These are phyloP conservation scores for Misopates orontium DNA, from an alignment of 257 asterid genomes.

Conservation along the genomic window DNA sequence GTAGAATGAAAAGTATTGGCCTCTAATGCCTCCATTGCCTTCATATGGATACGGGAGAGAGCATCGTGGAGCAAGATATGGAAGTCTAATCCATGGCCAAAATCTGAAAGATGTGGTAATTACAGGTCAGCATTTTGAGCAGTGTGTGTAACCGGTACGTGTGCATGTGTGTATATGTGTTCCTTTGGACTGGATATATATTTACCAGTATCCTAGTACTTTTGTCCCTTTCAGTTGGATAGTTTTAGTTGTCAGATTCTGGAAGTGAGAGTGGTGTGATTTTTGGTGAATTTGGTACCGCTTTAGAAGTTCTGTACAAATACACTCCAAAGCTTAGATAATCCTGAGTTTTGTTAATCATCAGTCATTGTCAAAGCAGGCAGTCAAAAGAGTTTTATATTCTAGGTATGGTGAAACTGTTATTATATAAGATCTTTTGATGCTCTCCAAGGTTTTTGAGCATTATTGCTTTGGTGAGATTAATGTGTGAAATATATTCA, in stretches of 20 bases:
- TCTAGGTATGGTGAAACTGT: neutral
- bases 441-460: neutral
- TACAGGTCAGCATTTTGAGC: constrained; percentile 57
- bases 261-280: too few relatives aligned
- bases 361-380: too few relatives aligned
- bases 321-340: neutral
- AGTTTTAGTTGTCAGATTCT: too few relatives aligned
- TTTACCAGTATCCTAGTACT: too few relatives aligned
- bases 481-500: constrained; percentile 1
- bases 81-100: constrained; percentile 96
- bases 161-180: too few relatives aligned
- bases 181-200: too few relatives aligned
- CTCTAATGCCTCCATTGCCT: constrained; percentile 94
- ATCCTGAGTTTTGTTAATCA: neutral
- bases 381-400: too few relatives aligned
- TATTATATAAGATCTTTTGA: constrained; percentile 10
- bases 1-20: constrained; percentile 86
- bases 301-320: neutral
- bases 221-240: too few relatives aligned
- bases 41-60: constrained; percentile 95
- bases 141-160: neutral
- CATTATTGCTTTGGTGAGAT: neutral
- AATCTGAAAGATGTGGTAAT: constrained; percentile 87
- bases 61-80: constrained; percentile 90
- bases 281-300: neutral